These are phyloP conservation scores for Vickermania spadyakhi DNA, from an alignment of 208 protist genomes.

Conservation along the genomic window DNA sequence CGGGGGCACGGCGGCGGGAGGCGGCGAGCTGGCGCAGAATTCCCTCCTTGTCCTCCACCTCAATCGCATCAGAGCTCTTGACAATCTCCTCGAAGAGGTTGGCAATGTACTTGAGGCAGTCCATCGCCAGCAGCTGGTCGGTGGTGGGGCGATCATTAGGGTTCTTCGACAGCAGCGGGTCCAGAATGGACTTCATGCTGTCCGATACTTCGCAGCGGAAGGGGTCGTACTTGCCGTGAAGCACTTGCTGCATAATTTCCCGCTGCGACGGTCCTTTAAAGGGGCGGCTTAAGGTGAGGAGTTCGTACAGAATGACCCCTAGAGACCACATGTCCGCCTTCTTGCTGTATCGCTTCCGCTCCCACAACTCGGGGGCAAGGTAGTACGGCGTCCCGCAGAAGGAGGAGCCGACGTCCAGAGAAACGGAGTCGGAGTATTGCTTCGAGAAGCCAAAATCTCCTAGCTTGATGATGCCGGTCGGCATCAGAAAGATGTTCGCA, in stretches of 20 bases:
- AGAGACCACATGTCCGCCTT: conserved; percentile 93
- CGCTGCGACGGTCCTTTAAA: conserved; percentile 76
- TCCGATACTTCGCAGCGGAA: conserved; percentile 60
- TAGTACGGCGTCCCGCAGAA: conserved; percentile 91
- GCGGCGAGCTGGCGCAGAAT: conserved; percentile 63
- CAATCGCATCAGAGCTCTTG: conserved; percentile 66
- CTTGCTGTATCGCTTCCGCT: conserved; percentile 89
- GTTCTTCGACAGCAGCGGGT: conserved; percentile 61
- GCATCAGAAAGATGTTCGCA: conserved; percentile 85
- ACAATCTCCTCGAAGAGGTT: conserved; percentile 87
- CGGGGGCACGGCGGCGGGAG: conserved; percentile 22
- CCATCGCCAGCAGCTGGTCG: conserved; percentile 61
- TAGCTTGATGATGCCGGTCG: conserved; percentile 82
- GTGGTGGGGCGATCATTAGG: conserved; percentile 54
- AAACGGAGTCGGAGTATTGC: conserved; percentile 78
- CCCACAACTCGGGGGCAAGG: conserved; percentile 90
- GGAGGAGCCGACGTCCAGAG: conserved; percentile 56
- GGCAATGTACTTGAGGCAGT: conserved; percentile 83
- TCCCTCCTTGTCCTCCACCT: conserved; percentile 40
- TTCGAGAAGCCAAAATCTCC: conserved; percentile 86
- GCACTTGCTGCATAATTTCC: conserved; percentile 79
- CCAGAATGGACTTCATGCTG: conserved; percentile 60
- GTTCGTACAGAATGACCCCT: conserved; percentile 82
- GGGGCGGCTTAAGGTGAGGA: conserved; percentile 75
- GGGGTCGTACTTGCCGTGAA: conserved; percentile 70